Evolutionary conservation across 2,329 filamentous ascomycete genomes (phyloP), one percentile per base, ranked within the genome.

Genomic region (Penicillium sp.): DNA sequence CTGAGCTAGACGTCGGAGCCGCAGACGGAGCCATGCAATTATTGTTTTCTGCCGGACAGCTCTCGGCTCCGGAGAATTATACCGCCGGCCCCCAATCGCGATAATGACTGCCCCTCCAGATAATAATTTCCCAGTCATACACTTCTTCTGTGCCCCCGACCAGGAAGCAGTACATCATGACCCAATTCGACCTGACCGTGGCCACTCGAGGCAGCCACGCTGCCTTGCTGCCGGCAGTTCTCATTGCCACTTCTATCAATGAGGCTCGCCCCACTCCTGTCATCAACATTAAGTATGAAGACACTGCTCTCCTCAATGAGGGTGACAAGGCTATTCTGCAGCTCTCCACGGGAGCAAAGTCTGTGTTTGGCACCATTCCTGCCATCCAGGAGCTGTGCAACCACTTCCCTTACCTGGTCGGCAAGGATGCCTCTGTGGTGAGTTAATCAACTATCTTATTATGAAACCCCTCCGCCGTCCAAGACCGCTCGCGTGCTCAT

Each of bases 131-230:
- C 19, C 24, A 50, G 40, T 46, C 40, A 52, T 47, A 22, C 44
- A 18, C 27, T 58, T 55, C 58, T 57, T 60, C 18, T 54, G 54
- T 55, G 52, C 47, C 27, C 27, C n/a, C 36, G 56, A 11, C 19
- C 55, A 56, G 47, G 47, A 54, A 40, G 60, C 36, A 40, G 60
- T 22, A 43, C 60, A 64, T 50, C 47, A 76, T 76, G 74, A 66
- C 72, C 50, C 62, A 70, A 49, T 70, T 67, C 56, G 64, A 72
- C 56, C 60, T 79, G 47, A 74, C 67, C 33, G 64, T 78, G 65
- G 77, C 78, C 33, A 71, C 71, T 33, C 73, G 75, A 56, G 77
- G 74, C 59, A 78, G 75, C 59, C 75, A 77, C 61, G 71, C 78
- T 37, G 66, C 69, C 5, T 55, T 78, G 43, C 68, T 79, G n/a